Percentiles rank a stretch among this genome's conserved stretches.
Evolutionary conservation across 257 asterid species (phyloP).

Genomic region (Primulina eburnea): DNA sequence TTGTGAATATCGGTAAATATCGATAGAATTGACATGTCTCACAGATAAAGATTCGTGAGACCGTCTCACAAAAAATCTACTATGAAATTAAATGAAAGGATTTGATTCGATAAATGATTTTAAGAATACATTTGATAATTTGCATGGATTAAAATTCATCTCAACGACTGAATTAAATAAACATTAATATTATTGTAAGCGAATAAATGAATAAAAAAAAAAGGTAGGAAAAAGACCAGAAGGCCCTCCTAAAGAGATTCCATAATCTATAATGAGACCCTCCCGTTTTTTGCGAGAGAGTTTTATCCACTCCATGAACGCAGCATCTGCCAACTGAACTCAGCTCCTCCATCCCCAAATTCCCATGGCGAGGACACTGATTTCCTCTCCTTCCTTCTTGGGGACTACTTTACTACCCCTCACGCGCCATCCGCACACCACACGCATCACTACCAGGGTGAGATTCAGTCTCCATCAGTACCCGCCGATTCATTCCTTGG

Average conservation of each 20-base stretch:
- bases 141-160: too few species aligned
- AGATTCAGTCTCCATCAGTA: slow-evolving; percentile 67
- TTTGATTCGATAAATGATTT: too few species aligned
- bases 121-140: too few species aligned
- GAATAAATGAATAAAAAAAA: too few species aligned
- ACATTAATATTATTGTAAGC: too few species aligned
- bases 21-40: too few species aligned
- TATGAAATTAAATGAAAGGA: too few species aligned
- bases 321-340: neutral
- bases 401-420: slow-evolving; percentile 62
- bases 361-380: slow-evolving; percentile 87
- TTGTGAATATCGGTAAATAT: too few species aligned
- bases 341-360: slow-evolving; percentile 7
- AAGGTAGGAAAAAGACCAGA: too few species aligned
- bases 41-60: too few species aligned
- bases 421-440: slow-evolving; percentile 45
- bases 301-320: neutral
- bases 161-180: too few species aligned
- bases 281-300: neutral
- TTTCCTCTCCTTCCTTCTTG: slow-evolving; percentile 66
- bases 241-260: neutral
- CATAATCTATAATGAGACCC: neutral
- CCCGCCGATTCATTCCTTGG: slow-evolving; percentile 45
- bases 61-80: too few species aligned
- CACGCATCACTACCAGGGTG: slow-evolving; percentile 54